A percentile compares a stretch with the other conserved stretches of the same genome.
Evolutionary conservation across 225 moss, liverwort and hornwort species (phyloP).

Genomic region (Pleurozium schreberi): DNA sequence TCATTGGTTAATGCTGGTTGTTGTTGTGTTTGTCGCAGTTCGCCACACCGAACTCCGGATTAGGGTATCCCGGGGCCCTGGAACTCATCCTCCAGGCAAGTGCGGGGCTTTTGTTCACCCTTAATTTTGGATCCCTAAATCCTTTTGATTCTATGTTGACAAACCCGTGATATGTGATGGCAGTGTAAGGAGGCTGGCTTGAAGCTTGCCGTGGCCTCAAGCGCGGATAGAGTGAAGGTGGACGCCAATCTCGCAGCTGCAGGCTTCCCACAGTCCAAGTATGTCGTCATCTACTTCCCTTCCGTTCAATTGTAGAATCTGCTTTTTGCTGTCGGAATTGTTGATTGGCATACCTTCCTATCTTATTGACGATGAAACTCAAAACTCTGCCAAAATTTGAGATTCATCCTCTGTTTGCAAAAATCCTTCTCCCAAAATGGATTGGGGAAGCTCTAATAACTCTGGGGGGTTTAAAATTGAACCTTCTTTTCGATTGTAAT

Average conservation of each 20-base stretch:
- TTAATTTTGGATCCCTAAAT: background rate
- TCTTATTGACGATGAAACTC: background rate
- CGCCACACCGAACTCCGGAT: conserved; percentile 57
- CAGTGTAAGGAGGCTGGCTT: conserved; percentile 89
- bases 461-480: background rate
- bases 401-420: background rate
- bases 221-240: conserved; percentile 90
- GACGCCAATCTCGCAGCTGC: conserved; percentile 94
- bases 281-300: background rate
- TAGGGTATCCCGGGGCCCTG: conserved; percentile 85
- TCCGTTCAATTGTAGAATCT: background rate
- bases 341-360: background rate
- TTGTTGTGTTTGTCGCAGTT: conserved; percentile 28
- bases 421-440: background rate
- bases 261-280: conserved; percentile 72
- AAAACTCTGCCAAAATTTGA: background rate
- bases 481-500: background rate
- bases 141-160: background rate
- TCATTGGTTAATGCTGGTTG: background rate
- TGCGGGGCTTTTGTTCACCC: background rate
- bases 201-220: conserved; percentile 89
- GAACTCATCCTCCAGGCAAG: conserved; percentile 48
- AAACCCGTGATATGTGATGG: background rate
- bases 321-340: background rate
- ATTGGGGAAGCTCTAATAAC: background rate